phyloP scores from a whole-genome alignment of 768 basidiomycete genomes.

The Scleroderma bovista region DNA sequence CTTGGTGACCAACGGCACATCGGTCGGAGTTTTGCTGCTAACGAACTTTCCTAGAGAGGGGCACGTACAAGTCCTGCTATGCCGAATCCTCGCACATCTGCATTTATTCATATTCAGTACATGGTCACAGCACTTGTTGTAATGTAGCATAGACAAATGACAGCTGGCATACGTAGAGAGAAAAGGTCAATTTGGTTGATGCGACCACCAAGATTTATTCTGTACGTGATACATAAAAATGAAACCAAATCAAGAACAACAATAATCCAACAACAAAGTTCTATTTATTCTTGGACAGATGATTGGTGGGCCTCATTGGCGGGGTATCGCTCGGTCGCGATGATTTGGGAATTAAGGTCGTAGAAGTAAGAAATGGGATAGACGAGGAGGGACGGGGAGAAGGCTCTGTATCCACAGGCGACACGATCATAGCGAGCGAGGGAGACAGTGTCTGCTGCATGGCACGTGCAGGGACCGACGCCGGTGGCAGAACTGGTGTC shows the following conservation, averaged over 20 bases:
- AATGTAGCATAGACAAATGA: constrained; percentile 1
- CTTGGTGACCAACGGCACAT: not conserved
- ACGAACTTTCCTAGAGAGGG: too few species aligned
- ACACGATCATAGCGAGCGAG: constrained; percentile 32
- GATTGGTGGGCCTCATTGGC: constrained; percentile 25
- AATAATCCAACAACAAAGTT: not conserved
- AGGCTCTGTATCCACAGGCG: constrained; percentile 28
- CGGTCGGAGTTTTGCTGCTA: not conserved
- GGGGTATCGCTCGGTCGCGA: constrained; percentile 21
- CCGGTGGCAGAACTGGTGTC: constrained; percentile 25
- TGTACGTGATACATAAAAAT: constrained; percentile 1
- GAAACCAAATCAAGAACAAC: not conserved
- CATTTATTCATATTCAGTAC: not conserved
- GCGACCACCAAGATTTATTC: not conserved
- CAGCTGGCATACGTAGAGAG: not conserved
- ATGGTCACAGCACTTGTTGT: not conserved
- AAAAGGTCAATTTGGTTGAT: not conserved
- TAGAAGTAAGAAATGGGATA: constrained; percentile 12
- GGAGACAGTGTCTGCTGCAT: constrained; percentile 31
- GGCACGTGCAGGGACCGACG: constrained; percentile 22
- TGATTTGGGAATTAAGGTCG: constrained; percentile 9
- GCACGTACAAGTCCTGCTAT: too few species aligned
- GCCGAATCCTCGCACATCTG: not conserved
- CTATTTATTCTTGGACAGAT: constrained; percentile 26
- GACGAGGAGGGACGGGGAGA: constrained; percentile 29